Evolutionary conservation across 352 stramenopile species (phyloP), one percentile per base, ranked within the genome.

Genomic region (Elongisporangium prolatum): DNA sequence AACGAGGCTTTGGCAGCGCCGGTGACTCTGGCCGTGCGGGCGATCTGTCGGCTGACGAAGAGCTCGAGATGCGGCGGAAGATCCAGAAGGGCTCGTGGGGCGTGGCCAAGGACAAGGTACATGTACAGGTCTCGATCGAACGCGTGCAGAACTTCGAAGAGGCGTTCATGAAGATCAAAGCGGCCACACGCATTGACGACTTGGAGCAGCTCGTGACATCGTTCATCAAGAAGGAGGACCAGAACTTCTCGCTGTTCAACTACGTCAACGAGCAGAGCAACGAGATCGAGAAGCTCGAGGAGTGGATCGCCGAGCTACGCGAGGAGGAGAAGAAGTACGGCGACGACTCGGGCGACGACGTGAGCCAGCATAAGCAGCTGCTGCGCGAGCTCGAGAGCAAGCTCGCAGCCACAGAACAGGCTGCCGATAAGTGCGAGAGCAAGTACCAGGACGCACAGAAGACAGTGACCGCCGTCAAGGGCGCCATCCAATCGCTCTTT

Each of bases 171-270:
- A 97, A 98, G 63, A 98, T 99, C 71, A 93, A 93, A 53, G 85
- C 77, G 0, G 90, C 92, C 16, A 98, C 93, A 14, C 83, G 91
- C 59, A 98, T 98, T 56, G 74, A 86, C 38, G 92, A 98, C 64
- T 74, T 98, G 8, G 89, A 98, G 61, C 77, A 97, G 56, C 77
- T 98, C 17, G 91, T 98, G 24, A 77, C 74, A 20, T 90, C 88
- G 34, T 98, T 98, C 63, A 97, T 98, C 62, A 88, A 97, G 69
- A 98, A 97, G 34, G 96, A 99, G 78, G 94, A 98, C 56, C 87
- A 98, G 54, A 99, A 98, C 72, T 98, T 98, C 64, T 97, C 87
- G 34, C 64, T 98, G 6, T 98, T 98, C 66, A 97, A 96, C 69
- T 97, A 98, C 59, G 83, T 97, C 18, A 98, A 97, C 64, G 89